Conservation (phyloP, 352 stramenopile genomes). For the Globisporangium rhizosaccharum region DNA sequence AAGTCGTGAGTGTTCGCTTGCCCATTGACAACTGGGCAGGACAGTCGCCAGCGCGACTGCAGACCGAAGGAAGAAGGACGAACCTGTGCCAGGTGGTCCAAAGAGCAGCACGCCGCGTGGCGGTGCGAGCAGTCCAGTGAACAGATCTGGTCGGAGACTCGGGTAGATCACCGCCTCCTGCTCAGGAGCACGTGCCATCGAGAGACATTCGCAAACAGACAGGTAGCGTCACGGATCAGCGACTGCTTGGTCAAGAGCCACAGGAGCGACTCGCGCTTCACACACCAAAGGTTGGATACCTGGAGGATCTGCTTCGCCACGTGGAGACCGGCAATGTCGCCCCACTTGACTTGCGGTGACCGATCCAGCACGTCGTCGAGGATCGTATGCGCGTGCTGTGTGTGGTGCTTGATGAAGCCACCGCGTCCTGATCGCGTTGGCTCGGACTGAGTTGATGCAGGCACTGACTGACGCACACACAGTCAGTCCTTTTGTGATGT, state of each 20-base stretch:
- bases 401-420: slow-evolving; percentile 54
- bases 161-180: slow-evolving; percentile 84
- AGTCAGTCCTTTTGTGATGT: neutral
- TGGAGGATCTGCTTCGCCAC: slow-evolving; percentile 87
- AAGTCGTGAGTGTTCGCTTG: neutral
- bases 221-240: neutral
- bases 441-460: neutral
- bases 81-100: slow-evolving; percentile 73
- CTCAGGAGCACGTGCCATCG: neutral
- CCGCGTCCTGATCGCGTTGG: neutral
- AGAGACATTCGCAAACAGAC: neutral
- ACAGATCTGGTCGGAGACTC: slow-evolving; percentile 78
- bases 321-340: slow-evolving; percentile 75
- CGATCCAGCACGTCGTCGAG: slow-evolving; percentile 80
- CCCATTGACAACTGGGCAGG: neutral
- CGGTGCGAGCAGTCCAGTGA: slow-evolving; percentile 66
- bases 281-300: slow-evolving; percentile 21
- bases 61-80: neutral
- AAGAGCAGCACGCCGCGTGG: slow-evolving; percentile 76
- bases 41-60: neutral
- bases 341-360: slow-evolving; percentile 74
- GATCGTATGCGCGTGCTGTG: slow-evolving; percentile 66
- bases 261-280: neutral
- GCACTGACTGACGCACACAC: neutral
- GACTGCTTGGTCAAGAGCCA: neutral